Evolutionary conservation across 139 green algal species (phyloP), one percentile per base, ranked within the genome.

Genomic region (Monoraphidium neglectum): DNA sequence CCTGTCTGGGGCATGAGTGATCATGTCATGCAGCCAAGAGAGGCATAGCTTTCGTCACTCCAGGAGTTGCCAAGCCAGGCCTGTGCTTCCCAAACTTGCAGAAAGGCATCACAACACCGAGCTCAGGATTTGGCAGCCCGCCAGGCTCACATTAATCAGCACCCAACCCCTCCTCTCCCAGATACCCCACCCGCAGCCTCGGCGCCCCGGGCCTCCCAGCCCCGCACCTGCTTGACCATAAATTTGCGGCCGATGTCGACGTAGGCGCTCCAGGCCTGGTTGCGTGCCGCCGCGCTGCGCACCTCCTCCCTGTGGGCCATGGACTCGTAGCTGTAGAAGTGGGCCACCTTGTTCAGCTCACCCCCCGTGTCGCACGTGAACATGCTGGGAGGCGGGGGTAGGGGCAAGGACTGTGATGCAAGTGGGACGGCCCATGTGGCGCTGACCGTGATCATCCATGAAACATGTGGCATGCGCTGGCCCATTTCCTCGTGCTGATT

Each of bases 311-410:
- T 71, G 63, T 85, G 63, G n/a, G 84, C 84, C 53, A 86, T 37
- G 32, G 63, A 53, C 47, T 86, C 81, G 78, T 90, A 90, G 30
- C 69, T 21, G 61, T 88, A 88, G 32, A 89, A 70, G 64, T 90
- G 86, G 2, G 83, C 86, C n/a, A 88, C 64, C 38, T 77, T 82
- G 71, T 88, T 82, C 10, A 91, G 74, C 24, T 74, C 75, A 30
- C 70, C 74, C 15, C 86, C 86, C 32, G 84, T 63, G 60, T 91
- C 86, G 30, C 62, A 78, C 2, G 81, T 89, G 74, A 87, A 91
- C 68, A 89, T 82, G 13, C 84, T 89, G 76, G 66, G 70, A 38
- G 37, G 54, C 4, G 24, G 26, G 54, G n/a, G 54, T 4, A 15
- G 23, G n/a, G n/a, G n/a, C n/a, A n/a, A n/a, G n/a, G n/a, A n/a